Evolutionary conservation across 345 rosid species (phyloP).

Genomic region (Litchi chinensis): DNA sequence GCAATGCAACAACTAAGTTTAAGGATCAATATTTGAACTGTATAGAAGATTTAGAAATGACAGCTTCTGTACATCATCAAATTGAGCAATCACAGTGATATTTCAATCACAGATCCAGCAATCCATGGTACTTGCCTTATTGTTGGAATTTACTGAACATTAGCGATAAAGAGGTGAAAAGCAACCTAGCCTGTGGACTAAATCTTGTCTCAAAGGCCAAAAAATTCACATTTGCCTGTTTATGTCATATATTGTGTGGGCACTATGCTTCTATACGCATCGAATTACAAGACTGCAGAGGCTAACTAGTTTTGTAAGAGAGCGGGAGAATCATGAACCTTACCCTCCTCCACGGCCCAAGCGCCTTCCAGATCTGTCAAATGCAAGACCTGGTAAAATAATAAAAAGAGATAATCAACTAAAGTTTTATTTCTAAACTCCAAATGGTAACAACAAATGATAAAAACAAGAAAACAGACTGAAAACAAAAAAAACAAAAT

Average conservation of each 20-base stretch:
- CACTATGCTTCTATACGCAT: background rate
- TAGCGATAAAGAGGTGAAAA: background rate
- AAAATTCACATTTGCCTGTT: background rate
- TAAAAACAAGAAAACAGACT: background rate
- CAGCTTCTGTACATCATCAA: background rate
- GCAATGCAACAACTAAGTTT: background rate
- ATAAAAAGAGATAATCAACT: background rate
- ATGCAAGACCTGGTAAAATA: slow-evolving; percentile 77
- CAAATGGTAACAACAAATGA: background rate
- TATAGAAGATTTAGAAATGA: background rate
- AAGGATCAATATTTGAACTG: background rate
- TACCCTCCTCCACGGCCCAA: slow-evolving; percentile 99
- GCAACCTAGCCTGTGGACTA: background rate
- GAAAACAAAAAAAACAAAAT: background rate
- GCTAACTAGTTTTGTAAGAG: background rate
- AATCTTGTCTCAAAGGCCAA: background rate
- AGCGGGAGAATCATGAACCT: slow-evolving; percentile 15
- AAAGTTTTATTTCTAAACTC: background rate
- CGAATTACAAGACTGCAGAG: background rate
- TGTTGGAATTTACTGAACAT: background rate
- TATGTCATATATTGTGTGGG: background rate
- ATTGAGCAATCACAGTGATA: background rate
- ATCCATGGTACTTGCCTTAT: background rate
- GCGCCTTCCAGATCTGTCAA: slow-evolving; percentile 88
- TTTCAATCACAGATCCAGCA: background rate